These are phyloP conservation scores for Colletotrichum falcatum DNA, from an alignment of 2,329 filamentous ascomycete species.

Conservation along the genomic window DNA sequence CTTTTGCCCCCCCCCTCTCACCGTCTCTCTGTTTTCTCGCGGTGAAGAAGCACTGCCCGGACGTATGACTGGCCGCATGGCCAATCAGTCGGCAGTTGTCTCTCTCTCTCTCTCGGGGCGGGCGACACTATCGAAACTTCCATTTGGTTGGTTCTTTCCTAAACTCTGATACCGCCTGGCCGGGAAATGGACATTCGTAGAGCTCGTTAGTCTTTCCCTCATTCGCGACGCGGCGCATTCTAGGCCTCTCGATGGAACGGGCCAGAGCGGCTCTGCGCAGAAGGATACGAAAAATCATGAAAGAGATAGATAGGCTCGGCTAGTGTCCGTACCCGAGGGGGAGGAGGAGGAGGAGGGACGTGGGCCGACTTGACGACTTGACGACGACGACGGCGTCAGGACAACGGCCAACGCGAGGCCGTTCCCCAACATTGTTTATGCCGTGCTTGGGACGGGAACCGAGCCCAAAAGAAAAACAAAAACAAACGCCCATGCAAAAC, in stretches of 20 bases:
- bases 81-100: not conserved
- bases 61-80: slow-evolving; percentile 8
- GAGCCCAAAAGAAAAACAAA: slow-evolving; percentile 17
- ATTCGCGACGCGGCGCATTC: not conserved
- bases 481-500: slow-evolving; percentile 3
- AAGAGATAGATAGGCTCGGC: not conserved
- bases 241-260: slow-evolving; percentile 1
- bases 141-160: no score
- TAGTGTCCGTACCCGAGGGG: not conserved
- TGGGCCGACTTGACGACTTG: slow-evolving; percentile 10
- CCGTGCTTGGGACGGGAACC: slow-evolving; percentile 6
- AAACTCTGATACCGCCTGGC: not conserved
- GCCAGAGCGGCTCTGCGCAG: slow-evolving; percentile 4
- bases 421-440: slow-evolving; percentile 19
- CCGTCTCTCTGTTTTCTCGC: not conserved
- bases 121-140: not conserved
- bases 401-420: slow-evolving; percentile 12
- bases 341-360: slow-evolving; percentile 24
- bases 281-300: not conserved
- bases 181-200: not conserved
- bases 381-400: slow-evolving; percentile 21
- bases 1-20: not conserved
- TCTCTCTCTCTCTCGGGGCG: not conserved
- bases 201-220: not conserved
- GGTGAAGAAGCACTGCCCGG: not conserved